phyloP scores from a whole-genome alignment of 192 early-diverging fungal genomes.

The Phlyctochytrium bullatum region DNA sequence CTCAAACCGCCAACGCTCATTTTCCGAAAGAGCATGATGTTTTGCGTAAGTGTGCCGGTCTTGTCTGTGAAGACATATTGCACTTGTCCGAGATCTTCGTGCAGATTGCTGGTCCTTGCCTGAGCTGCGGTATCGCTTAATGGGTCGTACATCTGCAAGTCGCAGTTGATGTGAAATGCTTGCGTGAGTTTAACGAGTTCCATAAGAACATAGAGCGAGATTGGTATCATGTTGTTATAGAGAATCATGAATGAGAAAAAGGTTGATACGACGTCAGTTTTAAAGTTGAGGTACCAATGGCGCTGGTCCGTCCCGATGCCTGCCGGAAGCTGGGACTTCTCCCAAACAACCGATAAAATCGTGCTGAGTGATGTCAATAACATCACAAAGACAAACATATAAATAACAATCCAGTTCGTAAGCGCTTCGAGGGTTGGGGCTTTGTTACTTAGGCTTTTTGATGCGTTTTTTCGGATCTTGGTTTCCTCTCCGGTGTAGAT shows the following conservation, averaged over 20 bases:
- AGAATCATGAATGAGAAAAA: constrained; percentile 76
- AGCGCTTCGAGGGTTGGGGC: constrained; percentile 28
- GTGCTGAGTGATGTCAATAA: constrained; percentile 20
- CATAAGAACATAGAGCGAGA: constrained; percentile 85
- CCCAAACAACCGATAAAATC: constrained; percentile 26
- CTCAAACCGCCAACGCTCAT: constrained; percentile 50
- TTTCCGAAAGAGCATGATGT: constrained; percentile 72
- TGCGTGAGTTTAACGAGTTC: constrained; percentile 77
- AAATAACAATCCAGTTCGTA: constrained; percentile 40
- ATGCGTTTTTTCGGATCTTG: constrained; percentile 51
- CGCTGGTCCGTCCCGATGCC: not conserved
- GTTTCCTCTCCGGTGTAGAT: constrained; percentile 55
- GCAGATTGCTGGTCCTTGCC: constrained; percentile 73
- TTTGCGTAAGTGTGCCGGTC: constrained; percentile 85
- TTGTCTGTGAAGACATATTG: constrained; percentile 86
- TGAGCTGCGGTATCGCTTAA: constrained; percentile 68
- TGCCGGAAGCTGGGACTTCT: constrained; percentile 6
- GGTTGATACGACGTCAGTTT: not conserved
- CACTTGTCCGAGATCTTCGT: constrained; percentile 86
- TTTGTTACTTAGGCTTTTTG: constrained; percentile 29
- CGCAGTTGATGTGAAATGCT: constrained; percentile 74
- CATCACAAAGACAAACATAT: constrained; percentile 30
- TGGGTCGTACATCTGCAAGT: constrained; percentile 75
- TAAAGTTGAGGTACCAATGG: constrained; percentile 25
- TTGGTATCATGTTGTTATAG: constrained; percentile 82